Conservation (phyloP, 176 grass and related monocot genomes). For the Luzula sylvatica region DNA sequence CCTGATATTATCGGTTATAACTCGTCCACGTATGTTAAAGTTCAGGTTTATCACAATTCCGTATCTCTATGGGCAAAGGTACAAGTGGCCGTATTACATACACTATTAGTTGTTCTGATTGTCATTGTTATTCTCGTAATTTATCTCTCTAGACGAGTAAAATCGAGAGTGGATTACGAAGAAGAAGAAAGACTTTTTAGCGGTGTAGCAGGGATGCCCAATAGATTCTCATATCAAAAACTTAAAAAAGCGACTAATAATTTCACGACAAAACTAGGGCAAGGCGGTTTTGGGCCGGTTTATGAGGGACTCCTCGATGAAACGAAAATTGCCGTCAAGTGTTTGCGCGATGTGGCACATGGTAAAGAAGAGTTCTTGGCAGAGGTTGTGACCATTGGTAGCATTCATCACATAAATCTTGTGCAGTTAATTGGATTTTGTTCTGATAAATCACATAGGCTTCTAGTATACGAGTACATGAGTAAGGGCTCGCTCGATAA, state of each 20-base stretch:
- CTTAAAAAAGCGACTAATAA: conserved; percentile 57
- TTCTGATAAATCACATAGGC: conserved; percentile 55
- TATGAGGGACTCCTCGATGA: conserved; percentile 43
- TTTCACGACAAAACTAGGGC: conserved; percentile 72
- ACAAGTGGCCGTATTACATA: conserved; percentile 15
- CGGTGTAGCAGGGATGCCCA: conserved; percentile 52
- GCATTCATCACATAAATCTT: conserved; percentile 76
- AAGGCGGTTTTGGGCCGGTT: conserved; percentile 79
- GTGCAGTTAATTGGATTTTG: conserved; percentile 61
- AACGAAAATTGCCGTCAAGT: conserved; percentile 47
- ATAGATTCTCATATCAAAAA: conserved; percentile 49
- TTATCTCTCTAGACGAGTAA: conserved; percentile 23
- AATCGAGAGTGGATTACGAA: conserved; percentile 30
- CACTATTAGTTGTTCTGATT: conserved; percentile 20
- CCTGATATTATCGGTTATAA: conserved; percentile 36
- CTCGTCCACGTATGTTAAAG: conserved; percentile 67
- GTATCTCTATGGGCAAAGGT: conserved; percentile 22
- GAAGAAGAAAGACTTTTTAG: conserved; percentile 63
- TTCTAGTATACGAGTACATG: conserved; percentile 80
- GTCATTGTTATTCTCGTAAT: conserved; percentile 27
- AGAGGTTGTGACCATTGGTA: conserved; percentile 65
- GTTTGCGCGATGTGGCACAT: conserved; percentile 47
- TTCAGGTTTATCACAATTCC: conserved; percentile 30
- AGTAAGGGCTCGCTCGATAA: conserved; percentile 56
- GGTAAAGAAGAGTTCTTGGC: conserved; percentile 77